Evolutionary conservation across 140 eudicot species (phyloP), one percentile per base, ranked within the genome.

Genomic region (Erigeron philadelphicus): DNA sequence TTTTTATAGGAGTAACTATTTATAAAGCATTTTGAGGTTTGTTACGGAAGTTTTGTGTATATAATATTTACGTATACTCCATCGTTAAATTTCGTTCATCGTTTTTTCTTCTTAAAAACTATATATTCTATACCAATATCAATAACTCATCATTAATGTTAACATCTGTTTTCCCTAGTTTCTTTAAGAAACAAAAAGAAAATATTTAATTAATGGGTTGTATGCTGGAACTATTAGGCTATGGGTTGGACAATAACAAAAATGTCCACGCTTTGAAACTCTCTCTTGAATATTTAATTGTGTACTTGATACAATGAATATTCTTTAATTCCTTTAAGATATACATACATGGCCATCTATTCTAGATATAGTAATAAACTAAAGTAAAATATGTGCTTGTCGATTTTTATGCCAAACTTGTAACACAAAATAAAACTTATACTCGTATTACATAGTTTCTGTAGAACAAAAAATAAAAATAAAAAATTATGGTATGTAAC

Each of bases 401-500:
- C 7, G 12, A 42, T 9, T 3, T 63, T 8, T 38, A 63, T 42
- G n/a, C 4, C 23, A 3, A n/a, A 59, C 11, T 10, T 59, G 6
- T 16, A 56, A 19, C 11, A 54, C 12, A 18, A 19, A 18, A 69
- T 9, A 71, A 59, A 54, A 8, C 19, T 59, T 71, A 60, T 49
- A 71, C n/a, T n/a, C n/a, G n/a, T 55, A 13, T 44, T 8, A 60
- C 50, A 61, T 45, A 45, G 58, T 71, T 40, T 56, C 60, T 71
- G 47, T 38, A 71, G 16, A 64, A 40, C 3, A 45, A 43, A 38
- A 66, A 58, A 0, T 17, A 55, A 64, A 16, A 64, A 16, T 50
- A 8, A n/a, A 57, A 44, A 77, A 47, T 43, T 66, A 65, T 72
- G 74, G 77, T 78, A 71, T 71, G 41, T 42, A 69, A 64, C 77